Base-by-base conservation (phyloP, 805 yeast species). In the Lipomyces starkeyi region DNA sequence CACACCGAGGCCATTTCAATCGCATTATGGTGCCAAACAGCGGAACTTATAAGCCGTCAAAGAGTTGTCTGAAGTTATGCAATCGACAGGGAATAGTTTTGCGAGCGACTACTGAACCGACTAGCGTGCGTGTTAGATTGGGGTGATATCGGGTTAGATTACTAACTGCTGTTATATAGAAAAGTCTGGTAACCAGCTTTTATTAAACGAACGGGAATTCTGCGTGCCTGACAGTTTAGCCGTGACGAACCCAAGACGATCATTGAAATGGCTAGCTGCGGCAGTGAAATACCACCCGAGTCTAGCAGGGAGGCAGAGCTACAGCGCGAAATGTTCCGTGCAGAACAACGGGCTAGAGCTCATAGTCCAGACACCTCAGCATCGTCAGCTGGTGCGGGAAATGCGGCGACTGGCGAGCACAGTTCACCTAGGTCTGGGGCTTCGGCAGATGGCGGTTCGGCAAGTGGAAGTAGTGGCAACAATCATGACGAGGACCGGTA, bases 401-500 rank as follows among this genome's bases (percentile, higher is more conserved):
- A 17, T 9, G 43, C 17, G 17, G 43, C 43, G 43, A 14, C 14
- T 2, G 49, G 49, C 6, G 49, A 8, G 7, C 49, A 43, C 2
- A n/a, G 20, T 6, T 43, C 49, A 7, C 22, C 49, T n/a, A 43
- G 49, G 3, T n/a, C 49, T 8, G n/a, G 22, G 9, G 22, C 20
- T 17, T 43, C 49, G 11, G 22, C 49, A 14, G 49, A 43, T n/a
- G 20, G 20, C 49, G 49, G 49, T 43, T 17, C 49, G 49, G 22
- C 20, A 13, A n/a, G 20, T 17, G 20, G 49, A 6, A n/a, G 49
- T 17, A 5, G 49, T 43, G 22, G 49, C 49, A 17, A 17, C 22
- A 11, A n/a, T 20, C 27, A 20, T 32, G 49, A 32, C 8, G 60
- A 57, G 8, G 60, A 57, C 29, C 55, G 60, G 49, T 57, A 57